Evolutionary conservation across 768 basidiomycete genomes (phyloP).

Genomic region (Tylopilus rubrobrunneus): DNA sequence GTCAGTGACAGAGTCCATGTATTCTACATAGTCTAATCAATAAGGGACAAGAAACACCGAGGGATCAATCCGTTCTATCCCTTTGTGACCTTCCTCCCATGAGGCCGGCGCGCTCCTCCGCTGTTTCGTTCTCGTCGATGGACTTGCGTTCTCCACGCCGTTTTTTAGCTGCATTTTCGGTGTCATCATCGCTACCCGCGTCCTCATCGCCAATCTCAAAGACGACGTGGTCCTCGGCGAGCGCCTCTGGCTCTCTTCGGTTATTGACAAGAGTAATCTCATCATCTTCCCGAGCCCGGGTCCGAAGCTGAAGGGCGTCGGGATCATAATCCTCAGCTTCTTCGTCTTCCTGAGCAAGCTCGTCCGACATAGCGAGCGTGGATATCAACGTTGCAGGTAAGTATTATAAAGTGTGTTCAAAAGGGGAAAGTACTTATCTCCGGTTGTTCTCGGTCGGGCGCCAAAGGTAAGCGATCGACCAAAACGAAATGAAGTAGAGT

Average conservation of each 20-base stretch:
- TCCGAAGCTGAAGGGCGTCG: constrained; percentile 64
- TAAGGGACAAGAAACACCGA: constrained; percentile 6
- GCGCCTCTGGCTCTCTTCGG: constrained; percentile 42
- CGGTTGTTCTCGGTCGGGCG: constrained; percentile 87
- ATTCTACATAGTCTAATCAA: constrained; percentile 33
- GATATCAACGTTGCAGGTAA: constrained; percentile 33
- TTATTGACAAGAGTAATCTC: constrained; percentile 69
- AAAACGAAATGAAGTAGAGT: constrained; percentile 81
- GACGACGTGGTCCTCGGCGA: constrained; percentile 70
- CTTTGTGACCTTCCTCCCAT: constrained; percentile 42
- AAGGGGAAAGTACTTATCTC: constrained; percentile 51
- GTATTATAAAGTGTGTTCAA: constrained; percentile 1
- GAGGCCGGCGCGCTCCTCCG: constrained; percentile 63
- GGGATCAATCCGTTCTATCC: constrained; percentile 33
- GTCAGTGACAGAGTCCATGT: constrained; percentile 24
- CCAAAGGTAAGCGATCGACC: constrained; percentile 86
- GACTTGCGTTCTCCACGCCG: constrained; percentile 39
- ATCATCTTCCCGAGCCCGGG: constrained; percentile 52
- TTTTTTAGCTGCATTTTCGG: constrained; percentile 47
- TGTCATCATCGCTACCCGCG: constrained; percentile 60
- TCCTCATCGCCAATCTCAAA: constrained; percentile 92
- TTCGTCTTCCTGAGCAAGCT: constrained; percentile 90
- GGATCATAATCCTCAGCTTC: constrained; percentile 93
- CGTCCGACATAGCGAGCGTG: constrained; percentile 93
- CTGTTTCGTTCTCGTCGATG: constrained; percentile 44